Base-by-base conservation (phyloP, 345 rosid genomes). In the Mallotus nudiflorus region DNA sequence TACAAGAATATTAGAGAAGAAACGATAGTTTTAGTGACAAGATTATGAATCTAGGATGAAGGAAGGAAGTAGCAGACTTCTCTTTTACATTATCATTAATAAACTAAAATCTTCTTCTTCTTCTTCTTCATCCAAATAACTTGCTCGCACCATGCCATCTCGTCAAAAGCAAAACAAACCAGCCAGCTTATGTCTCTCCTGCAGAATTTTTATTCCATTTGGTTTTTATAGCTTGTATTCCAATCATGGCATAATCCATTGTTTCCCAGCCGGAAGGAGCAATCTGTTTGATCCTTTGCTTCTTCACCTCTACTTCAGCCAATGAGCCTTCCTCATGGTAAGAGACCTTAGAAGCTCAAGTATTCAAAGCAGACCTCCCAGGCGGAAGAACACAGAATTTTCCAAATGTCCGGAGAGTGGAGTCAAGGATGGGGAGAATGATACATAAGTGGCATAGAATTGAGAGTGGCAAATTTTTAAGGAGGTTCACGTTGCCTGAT, bases 401-500 rank as follows among this genome's bases (percentile, higher is more conserved):
- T 62, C 19, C 66, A 62, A 12, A 62, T 62, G 11, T 22, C 33
- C 10, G 66, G 66, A 4, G 50, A 62, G 50, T 20, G 50, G 66
- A 62, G 33, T 20, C 40, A 62, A 42, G 66, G 50, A 40, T 31
- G 66, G 40, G 33, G 24, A 62, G 33, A 62, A 62, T 42, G 66
- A 62, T 40, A n/a, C n/a, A n/a, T n/a, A 62, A 40, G 49, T 62
- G 66, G 66, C 66, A 62, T 16, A 40, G 50, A 22, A 62, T 62
- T 62, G 66, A 62, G 19, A 13, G 50, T 42, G 50, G 66, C 19
- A 62, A 62, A 5, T 62, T 62, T 40, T 22, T 40, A 42, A 62
- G 66, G 66, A 62, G 50, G 50, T 62, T 62, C 49, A 62, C 50
- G 33, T 62, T 62, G 66, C 66, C 66, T 22, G 66, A 24, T n/a